Base-by-base conservation (phyloP, 345 rosid genomes). In the Salix exigua region DNA sequence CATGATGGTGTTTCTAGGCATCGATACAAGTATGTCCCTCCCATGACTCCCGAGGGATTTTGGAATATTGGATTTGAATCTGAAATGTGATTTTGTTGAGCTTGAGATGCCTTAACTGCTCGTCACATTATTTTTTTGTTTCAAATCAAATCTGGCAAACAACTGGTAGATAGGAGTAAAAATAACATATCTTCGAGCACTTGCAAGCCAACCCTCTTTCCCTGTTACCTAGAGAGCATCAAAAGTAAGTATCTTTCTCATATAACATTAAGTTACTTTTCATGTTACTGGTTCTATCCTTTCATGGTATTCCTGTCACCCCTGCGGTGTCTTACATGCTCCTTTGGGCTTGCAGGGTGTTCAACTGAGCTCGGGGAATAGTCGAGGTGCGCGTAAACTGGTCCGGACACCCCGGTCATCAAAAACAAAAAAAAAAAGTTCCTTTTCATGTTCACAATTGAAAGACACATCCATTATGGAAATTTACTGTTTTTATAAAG, bases 41-140 rank as follows among this genome's bases (percentile, higher is more conserved):
- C 98, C 33, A 33, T 88, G 85, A 93, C 98, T 70, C 98, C 98
- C 30, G 99, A 93, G 77, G 99, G 97, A 37, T 95, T 95, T 84
- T 93, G 98, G 98, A 91, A 93, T 79, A 93, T 95, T 66, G 97
- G 98, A 38, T 93, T 93, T 82, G 98, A 95, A 78, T 91, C 98
- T 50, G 98, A 95, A 85, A 90, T 90, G 88, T 95, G 89, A 86
- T 75, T 64, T 42, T 68, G 51, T 78, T 28, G 53, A 71, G 31
- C 61, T 16, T 65, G 61, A 51, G 18, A 64, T 31, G 7, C 25
- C 30, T 33, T 37, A 16, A 28, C 9, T 16, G 28, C 7, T 38
- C 25, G 14, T 68, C 18, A 11, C 30, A 2, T 68, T 40, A 26
- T 38, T 48, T 21, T 33, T 48, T 11, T 8, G 67, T 37, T 33